phyloP scores from a whole-genome alignment of 2,329 filamentous ascomycete genomes.

The Bipolaris victoriae region DNA sequence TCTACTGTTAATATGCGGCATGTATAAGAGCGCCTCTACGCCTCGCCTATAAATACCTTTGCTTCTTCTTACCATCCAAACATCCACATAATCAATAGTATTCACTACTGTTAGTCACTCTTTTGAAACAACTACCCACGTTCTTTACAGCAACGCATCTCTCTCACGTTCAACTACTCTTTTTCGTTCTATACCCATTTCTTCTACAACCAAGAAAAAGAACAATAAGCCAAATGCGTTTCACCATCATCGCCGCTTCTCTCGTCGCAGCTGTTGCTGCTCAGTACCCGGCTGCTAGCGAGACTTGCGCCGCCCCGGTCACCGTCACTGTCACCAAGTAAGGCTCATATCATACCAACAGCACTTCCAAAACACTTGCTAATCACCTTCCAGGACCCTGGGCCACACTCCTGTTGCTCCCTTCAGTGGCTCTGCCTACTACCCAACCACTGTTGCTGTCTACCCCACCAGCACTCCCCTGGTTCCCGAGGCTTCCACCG shows the following conservation, averaged over 20 bases:
- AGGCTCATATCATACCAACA: constrained; percentile 7
- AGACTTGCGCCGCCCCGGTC: constrained; percentile 29
- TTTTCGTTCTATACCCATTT: constrained; percentile 15
- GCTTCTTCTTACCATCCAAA: constrained; percentile 9
- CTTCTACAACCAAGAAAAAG: constrained; percentile 6
- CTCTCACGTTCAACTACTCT: constrained; percentile 11
- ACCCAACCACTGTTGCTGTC: constrained; percentile 28
- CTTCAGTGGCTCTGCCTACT: constrained; percentile 32
- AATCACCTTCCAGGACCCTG: constrained; percentile 18
- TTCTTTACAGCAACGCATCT: constrained; percentile 16
- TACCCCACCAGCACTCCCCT: constrained; percentile 11
- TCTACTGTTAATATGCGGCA: constrained; percentile 21
- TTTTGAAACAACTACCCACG: constrained; percentile 25
- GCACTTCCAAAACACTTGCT: background rate
- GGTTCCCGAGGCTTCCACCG: constrained; percentile 12
- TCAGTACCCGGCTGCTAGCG: constrained; percentile 24
- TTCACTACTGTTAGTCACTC: constrained; percentile 39
- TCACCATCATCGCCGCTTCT: constrained; percentile 38
- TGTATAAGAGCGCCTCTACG: constrained; percentile 24
- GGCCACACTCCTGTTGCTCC: constrained; percentile 31
- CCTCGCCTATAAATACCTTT: background rate
- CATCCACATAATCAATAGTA: constrained; percentile 33
- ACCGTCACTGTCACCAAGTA: constrained; percentile 43
- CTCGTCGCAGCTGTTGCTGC: constrained; percentile 35
- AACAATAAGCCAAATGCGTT: constrained; percentile 37